Percentiles rank a stretch among this genome's conserved stretches.
phyloP scores from a whole-genome alignment of 2,329 filamentous ascomycete species.

The Fusarium penzigii region DNA sequence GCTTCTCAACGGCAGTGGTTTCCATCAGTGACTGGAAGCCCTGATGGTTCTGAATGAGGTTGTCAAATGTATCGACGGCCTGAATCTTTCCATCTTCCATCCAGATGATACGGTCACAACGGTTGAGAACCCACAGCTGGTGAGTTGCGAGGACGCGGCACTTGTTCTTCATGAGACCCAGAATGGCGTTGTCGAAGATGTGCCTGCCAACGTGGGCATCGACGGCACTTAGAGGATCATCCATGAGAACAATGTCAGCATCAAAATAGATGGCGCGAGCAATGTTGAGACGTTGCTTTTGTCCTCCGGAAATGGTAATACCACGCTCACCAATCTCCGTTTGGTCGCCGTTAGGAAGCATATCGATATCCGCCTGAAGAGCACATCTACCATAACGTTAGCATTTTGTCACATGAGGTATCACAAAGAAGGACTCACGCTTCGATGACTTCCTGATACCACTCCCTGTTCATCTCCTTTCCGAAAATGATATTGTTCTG shows the following conservation, averaged over 20 bases:
- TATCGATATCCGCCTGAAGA: slow-evolving; percentile 81
- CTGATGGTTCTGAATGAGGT: slow-evolving; percentile 77
- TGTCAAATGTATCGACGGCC: slow-evolving; percentile 85
- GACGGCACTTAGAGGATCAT: slow-evolving; percentile 69
- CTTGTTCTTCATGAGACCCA: slow-evolving; percentile 84
- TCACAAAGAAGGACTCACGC: slow-evolving; percentile 51
- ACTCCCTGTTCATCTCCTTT: slow-evolving; percentile 70
- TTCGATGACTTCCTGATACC: slow-evolving; percentile 83
- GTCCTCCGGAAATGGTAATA: slow-evolving; percentile 92
- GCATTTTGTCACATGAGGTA: slow-evolving; percentile 12
- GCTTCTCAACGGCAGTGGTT: slow-evolving; percentile 71
- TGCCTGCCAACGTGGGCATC: slow-evolving; percentile 71
- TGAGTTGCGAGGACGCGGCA: slow-evolving; percentile 92
- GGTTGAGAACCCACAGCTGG: slow-evolving; percentile 87
- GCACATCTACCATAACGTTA: slow-evolving; percentile 61
- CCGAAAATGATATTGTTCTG: slow-evolving; percentile 91
- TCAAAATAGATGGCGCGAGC: slow-evolving; percentile 77
- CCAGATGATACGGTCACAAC: slow-evolving; percentile 90
- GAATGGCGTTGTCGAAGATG: slow-evolving; percentile 92
- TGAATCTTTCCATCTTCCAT: slow-evolving; percentile 85
- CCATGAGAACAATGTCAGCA: slow-evolving; percentile 67
- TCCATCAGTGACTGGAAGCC: slow-evolving; percentile 84
- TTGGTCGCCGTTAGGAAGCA: slow-evolving; percentile 84
- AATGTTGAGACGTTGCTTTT: slow-evolving; percentile 94
- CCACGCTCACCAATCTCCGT: slow-evolving; percentile 96